Conservation (phyloP, 2,329 filamentous ascomycete genomes). For the Aspergillus fumigatus region DNA sequence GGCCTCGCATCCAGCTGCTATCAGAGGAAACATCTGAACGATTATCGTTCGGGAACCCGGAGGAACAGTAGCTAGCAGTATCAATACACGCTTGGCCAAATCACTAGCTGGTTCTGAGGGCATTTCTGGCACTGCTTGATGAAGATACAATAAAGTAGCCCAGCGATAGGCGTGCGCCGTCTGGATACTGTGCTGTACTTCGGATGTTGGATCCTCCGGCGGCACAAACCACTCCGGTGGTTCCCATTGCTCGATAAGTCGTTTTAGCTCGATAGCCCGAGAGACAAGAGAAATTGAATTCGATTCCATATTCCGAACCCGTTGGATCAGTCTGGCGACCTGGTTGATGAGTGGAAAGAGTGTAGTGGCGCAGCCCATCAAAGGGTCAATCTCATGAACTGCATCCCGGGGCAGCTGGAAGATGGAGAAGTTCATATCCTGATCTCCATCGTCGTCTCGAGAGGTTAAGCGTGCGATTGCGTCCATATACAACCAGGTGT, state of each 20-base stretch:
- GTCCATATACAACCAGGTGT: constrained; percentile 70
- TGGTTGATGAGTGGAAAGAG: constrained; percentile 65
- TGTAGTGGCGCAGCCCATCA: constrained; percentile 65
- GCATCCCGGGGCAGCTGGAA: constrained; percentile 41
- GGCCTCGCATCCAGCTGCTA: constrained; percentile 64
- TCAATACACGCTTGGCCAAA: constrained; percentile 59
- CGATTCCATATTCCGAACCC: constrained; percentile 50
- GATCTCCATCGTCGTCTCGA: constrained; percentile 53
- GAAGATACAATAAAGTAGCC: constrained; percentile 62
- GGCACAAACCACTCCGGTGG: constrained; percentile 55
- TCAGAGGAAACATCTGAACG: constrained; percentile 65
- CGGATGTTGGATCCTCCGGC: constrained; percentile 60
- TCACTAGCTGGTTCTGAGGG: constrained; percentile 54
- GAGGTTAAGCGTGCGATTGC: constrained; percentile 66
- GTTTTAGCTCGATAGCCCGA: constrained; percentile 59
- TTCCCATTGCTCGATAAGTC: constrained; percentile 57
- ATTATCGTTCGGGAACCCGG: constrained; percentile 59
- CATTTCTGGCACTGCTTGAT: constrained; percentile 65
- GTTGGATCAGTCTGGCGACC: constrained; percentile 62
- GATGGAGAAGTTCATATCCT: constrained; percentile 37
- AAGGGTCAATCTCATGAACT: constrained; percentile 60
- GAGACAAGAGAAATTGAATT: constrained; percentile 60
- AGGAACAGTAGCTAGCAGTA: constrained; percentile 60
- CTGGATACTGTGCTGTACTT: constrained; percentile 60
- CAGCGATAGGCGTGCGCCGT: constrained; percentile 65